Evolutionary conservation across 1,284 basidiomycete genomes (phyloP), one percentile per base, ranked within the genome.

Genomic region (Afroboletus lepidellus): DNA sequence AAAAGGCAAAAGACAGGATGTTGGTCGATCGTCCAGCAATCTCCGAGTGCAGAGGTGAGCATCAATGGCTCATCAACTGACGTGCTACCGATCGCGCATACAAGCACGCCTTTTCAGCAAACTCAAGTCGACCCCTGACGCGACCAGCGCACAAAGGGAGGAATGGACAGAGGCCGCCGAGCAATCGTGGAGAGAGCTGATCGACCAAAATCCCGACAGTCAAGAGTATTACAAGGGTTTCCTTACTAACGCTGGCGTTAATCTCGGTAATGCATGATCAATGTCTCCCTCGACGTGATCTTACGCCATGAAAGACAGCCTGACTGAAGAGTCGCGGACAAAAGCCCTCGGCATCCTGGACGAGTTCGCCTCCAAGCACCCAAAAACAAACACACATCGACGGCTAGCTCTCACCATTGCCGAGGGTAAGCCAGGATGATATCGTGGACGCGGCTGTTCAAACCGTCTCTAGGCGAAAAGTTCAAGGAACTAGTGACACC

Each of bases 161-260:
- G 55, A 52, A 18, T 67, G 65, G 65, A 38, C 47, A 39, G 41
- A 54, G 16, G 50, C 54, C 18, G 67, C 66, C 1, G 63, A 69
- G 37, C 55, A 85, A 53, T 83, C 89, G 0, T 98, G 93, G 87
- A 77, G 81, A 33, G 75, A 80, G 1, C 74, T 98, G 20, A 82
- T 99, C 50, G 85, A 92, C 53, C 85, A 87, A 65, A 98, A 98
- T 65, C 77, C 92, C 1, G 94, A 98, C 60, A 85, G 82, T 64
- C 81, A 86, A 62, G 82, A 83, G 47, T 94, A 94, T 69, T 95
- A 94, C 74, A 73, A 74, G 29, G 87, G 84, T 3, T 89, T 87
- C 64, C 77, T 97, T 25, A 69, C 72, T 12, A 82, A 83, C 59
- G 80, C 84, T 52, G 85, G 81, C 5, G 72, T 92, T 41, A 77